phyloP scores from a whole-genome alignment of 2,329 filamentous ascomycete species.

The Ceratocystis lukuohia region DNA sequence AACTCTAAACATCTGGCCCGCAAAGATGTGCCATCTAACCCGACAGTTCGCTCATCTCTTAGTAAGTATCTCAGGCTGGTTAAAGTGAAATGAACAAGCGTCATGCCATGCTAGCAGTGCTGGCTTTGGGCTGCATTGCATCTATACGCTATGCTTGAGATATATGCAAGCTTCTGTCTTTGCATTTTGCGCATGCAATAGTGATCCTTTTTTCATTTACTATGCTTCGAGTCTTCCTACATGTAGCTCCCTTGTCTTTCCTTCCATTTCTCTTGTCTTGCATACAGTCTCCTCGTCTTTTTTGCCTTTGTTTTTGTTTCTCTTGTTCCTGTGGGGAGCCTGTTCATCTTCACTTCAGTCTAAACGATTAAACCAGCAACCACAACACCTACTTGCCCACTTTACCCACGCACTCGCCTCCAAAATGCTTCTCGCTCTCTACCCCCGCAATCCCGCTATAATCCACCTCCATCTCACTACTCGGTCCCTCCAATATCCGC shows the following conservation, averaged over 20 bases:
- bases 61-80: slow-evolving; percentile 28
- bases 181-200: not conserved
- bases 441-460: not conserved
- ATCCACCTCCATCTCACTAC: not conserved
- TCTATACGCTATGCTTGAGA: not conserved
- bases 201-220: not conserved
- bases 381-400: not conserved
- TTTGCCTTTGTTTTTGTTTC: not conserved
- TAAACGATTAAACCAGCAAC: not conserved
- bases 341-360: too few relatives aligned
- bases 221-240: not conserved
- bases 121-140: not conserved
- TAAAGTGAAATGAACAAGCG: not conserved
- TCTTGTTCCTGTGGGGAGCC: not conserved
- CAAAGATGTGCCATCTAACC: slow-evolving; percentile 45
- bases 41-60: slow-evolving; percentile 24
- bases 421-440: not conserved
- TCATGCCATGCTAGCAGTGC: not conserved
- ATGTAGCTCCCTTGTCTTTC: not conserved
- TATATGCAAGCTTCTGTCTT: not conserved
- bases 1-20: slow-evolving; percentile 40
- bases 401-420: not conserved
- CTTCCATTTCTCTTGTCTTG: not conserved
- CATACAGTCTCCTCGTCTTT: not conserved
- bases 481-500: slow-evolving; percentile 27